Evolutionary conservation across 768 basidiomycete species (phyloP), one percentile per base, ranked within the genome.

Genomic region (Hericium rajendrae): DNA sequence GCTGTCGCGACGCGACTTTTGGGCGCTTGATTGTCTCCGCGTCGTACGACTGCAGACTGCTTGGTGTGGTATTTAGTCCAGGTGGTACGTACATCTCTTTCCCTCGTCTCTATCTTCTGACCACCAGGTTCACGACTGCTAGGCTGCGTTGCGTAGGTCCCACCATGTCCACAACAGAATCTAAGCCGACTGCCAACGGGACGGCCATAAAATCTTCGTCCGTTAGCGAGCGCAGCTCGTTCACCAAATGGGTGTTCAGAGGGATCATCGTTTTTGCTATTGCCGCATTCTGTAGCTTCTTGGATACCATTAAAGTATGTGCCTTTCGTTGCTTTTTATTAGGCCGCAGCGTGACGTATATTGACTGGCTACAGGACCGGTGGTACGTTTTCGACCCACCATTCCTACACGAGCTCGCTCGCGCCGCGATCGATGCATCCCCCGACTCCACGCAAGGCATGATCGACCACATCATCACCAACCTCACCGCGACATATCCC

Each of bases 321-420:
- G 18, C 18, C 4, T 20, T 8, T 13, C 8, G n/a, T 16, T 28
- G 13, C 18, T 26, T 4, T 26, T 6, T 26, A 12, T 3, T 1
- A 10, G 4, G 12, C 18, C 22, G 1, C 8, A 24, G 48, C 16
- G 2, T 40, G 18, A 26, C 16, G 18, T 24, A 8, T 24, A 18
- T 38, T 6, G 8, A 11, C 9, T 12, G 40, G 6, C 1, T 18
- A 10, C 59, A 94, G 93, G 77, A 86, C 50, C 82, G 83, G 57
- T 97, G 87, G 83, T 97, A 95, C 70, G 82, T 93, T 57, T 81
- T 98, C 58, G 83, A 91, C 65, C 89, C 87, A 2, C 71, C 72
- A 3, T 72, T 72, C 51, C 73, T 97, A 15, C 88, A 94, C 67
- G 74, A 82, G 60, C 81, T 97, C 38, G 81, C 87, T 12, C 76